Evolutionary conservation across 345 rosid genomes (phyloP), one percentile per base, ranked within the genome.

Genomic region (Trapa incisa): DNA sequence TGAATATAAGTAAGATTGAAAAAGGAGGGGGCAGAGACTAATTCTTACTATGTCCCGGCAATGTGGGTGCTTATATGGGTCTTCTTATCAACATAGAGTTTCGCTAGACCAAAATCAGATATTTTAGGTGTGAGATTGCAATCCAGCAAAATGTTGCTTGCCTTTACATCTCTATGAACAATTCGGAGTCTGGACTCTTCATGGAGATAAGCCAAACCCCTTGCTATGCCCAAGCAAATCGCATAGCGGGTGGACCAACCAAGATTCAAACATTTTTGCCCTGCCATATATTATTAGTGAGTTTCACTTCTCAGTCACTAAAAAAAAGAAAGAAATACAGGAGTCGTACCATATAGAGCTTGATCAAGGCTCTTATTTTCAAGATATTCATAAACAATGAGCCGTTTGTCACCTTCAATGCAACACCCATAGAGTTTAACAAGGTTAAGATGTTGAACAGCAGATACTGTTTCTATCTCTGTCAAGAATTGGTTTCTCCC

Each of bases 361-460:
- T 85, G 85, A 76, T 87, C 91, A 32, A 89, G 88, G 76, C 94
- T 87, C 64, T 79, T 84, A 77, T 86, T 85, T 68, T 80, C 77
- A 22, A 80, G 87, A 72, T 80, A 85, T 77, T 89, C 96, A 17
- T 85, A 86, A 38, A 89, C 90, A 43, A 89, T 86, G 69, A 87
- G 83, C 16, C 77, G 81, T 38, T 77, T 83, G 1, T 76, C 48
- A 22, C 84, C 86, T 63, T 83, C 87, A 5, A 84, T 81, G 75
- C 91, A 84, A 78, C 88, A 88, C 35, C 91, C 88, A 17, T 81
- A 75, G 68, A 86, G 65, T 76, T 86, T 86, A 64, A 88, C 91
- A 50, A 88, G 89, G 74, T 86, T 88, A 8, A 85, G 80, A 63
- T 81, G 88, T 65, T 84, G 85, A 64, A 82, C 79, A 58, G 77